Conservation (phyloP, 805 yeast genomes). For the Kurtzmaniella cleridarum region DNA sequence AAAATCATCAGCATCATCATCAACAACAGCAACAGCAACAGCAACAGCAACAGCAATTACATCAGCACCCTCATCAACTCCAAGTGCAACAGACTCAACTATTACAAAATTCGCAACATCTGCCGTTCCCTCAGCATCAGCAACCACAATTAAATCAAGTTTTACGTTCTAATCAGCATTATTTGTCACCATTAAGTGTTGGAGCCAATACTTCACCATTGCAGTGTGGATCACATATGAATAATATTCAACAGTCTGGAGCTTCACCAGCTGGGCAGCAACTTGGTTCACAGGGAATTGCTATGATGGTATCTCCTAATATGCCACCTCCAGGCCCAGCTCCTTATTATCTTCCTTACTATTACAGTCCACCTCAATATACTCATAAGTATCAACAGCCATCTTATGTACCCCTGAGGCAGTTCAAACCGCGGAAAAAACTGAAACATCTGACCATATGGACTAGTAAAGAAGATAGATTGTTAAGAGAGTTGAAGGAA, state of each 20-base stretch:
- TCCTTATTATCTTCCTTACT: constrained; percentile 1
- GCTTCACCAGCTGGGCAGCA: too few species aligned
- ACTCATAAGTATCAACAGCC: background rate
- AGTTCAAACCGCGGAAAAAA: constrained; percentile 13
- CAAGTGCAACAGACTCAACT: constrained; percentile 2
- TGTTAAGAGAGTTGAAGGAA: constrained; percentile 73
- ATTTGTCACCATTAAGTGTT: too few species aligned
- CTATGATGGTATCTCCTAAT: too few species aligned
- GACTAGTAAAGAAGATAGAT: constrained; percentile 73
- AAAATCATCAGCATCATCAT: constrained; percentile 2
- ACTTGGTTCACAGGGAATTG: too few species aligned
- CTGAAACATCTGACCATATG: constrained; percentile 46
- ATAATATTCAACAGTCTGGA: too few species aligned
- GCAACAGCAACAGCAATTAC: constrained; percentile 5
- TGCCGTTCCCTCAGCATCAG: background rate
- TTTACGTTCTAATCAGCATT: background rate
- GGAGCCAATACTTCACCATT: too few species aligned
- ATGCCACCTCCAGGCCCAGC: constrained; percentile 1
- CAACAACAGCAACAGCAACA: constrained; percentile 6
- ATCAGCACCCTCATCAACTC: constrained; percentile 5
- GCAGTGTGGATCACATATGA: too few species aligned
- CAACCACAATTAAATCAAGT: constrained; percentile 4
- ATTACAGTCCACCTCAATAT: constrained; percentile 2
- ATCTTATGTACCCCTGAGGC: constrained; percentile 4
- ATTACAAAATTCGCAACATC: constrained; percentile 1